Evolutionary conservation across 2,329 filamentous ascomycete genomes (phyloP).

Genomic region (Xylaria polymorpha): DNA sequence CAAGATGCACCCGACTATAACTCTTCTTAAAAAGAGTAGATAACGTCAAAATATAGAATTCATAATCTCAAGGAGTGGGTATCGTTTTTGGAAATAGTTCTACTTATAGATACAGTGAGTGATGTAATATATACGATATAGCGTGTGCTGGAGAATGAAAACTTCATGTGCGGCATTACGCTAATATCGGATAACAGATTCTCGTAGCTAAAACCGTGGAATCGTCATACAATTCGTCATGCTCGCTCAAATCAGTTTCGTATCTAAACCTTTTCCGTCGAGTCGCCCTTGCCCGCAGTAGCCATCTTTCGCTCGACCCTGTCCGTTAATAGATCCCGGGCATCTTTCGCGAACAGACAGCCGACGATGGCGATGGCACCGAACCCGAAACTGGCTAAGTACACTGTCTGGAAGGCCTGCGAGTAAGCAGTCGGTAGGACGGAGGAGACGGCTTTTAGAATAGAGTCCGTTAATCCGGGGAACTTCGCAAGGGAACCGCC

Average conservation of each 20-base stretch:
- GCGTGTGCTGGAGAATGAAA: neutral
- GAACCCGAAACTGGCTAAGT: constrained; percentile 54
- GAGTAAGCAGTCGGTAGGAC: constrained; percentile 53
- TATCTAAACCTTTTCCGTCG: constrained; percentile 19
- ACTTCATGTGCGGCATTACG: constrained; percentile 19
- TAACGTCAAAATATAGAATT: neutral
- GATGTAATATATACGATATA: constrained; percentile 17
- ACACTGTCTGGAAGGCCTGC: constrained; percentile 56
- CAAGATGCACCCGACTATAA: neutral
- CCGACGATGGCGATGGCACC: constrained; percentile 53
- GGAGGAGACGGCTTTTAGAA: constrained; percentile 49
- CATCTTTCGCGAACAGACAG: constrained; percentile 52
- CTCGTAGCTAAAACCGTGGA: constrained; percentile 6
- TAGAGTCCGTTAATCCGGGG: constrained; percentile 48
- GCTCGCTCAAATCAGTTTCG: constrained; percentile 8
- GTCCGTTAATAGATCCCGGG: constrained; percentile 50
- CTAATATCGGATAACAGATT: constrained; percentile 4
- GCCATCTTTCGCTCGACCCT: constrained; percentile 53
- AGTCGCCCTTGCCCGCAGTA: constrained; percentile 26
- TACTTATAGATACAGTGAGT: constrained; percentile 14
- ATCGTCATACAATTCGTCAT: constrained; percentile 17
- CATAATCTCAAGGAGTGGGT: constrained; percentile 10
- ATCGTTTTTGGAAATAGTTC: constrained; percentile 4
- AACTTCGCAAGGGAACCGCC: constrained; percentile 47
- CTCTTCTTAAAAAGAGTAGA: neutral